Percentiles rank a stretch among this genome's conserved stretches.
These are phyloP conservation scores for Phylloporus arenicola DNA, from an alignment of 768 basidiomycete genomes.

Conservation along the genomic window DNA sequence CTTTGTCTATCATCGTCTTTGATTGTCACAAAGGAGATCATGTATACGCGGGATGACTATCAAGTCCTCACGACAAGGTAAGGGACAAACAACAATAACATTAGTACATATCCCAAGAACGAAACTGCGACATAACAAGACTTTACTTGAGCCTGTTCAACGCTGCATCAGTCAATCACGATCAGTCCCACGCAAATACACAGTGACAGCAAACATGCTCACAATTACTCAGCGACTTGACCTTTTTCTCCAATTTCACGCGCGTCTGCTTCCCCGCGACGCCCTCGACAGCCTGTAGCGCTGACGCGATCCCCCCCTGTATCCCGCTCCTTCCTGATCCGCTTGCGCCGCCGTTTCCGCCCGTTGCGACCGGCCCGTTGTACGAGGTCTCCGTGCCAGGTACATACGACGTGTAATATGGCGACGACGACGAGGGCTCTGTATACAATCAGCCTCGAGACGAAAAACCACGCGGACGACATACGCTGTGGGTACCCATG, in stretches of 20 bases:
- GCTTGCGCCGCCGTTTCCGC: neutral
- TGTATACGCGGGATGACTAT: too few species aligned
- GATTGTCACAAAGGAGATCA: too few species aligned
- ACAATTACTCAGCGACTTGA: conserved; percentile 49
- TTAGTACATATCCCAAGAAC: too few species aligned
- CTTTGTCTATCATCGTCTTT: too few species aligned
- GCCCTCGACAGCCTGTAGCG: conserved; percentile 49
- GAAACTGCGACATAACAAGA: too few species aligned
- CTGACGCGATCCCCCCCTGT: conserved; percentile 28
- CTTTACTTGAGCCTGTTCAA: conserved; percentile 2
- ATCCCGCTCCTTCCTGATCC: conserved; percentile 2
- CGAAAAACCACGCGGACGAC: conserved; percentile 10
- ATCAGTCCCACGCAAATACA: neutral
- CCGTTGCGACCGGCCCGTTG: neutral
- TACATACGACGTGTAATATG: conserved; percentile 10
- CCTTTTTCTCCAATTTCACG: conserved; percentile 43
- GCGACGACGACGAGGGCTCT: conserved; percentile 5
- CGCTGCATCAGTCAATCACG: conserved; percentile 1
- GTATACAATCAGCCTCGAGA: neutral
- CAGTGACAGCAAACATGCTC: conserved; percentile 23
- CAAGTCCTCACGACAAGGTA: too few species aligned
- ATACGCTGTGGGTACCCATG: conserved; percentile 31
- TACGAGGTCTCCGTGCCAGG: neutral
- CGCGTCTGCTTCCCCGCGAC: conserved; percentile 49
- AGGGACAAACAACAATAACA: too few species aligned